Base-by-base conservation (phyloP, 768 basidiomycete species). In the Pleurotus cornucopiae region DNA sequence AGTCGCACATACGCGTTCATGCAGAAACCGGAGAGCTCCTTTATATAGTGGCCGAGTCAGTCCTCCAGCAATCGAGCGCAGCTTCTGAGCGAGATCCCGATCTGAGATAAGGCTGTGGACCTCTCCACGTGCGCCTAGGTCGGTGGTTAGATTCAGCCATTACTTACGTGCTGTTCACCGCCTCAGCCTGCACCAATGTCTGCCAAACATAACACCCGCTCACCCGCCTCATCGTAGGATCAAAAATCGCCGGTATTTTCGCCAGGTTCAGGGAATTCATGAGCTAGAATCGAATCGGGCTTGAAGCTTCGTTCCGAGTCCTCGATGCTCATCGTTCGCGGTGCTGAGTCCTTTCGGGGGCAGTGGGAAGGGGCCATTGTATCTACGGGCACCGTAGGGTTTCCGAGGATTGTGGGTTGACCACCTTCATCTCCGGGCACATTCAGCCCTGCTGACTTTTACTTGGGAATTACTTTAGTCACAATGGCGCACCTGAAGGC, bases 21-120 rank as follows among this genome's bases (percentile, higher is more conserved):
- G 16, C 37, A 20, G n/a, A 38, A 53, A 40, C 34, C 51, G 51
- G 51, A 53, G 39, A 20, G 51, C 48, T 53, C 51, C 51, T 43
- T 53, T 53, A 53, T 53, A 53, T 40, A 30, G 51, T 13, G 37
- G 26, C 48, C 48, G 48, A 49, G 48, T 49, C 48, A 53, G 20
- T 13, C 39, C 21, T 37, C n/a, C 41, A 12, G 9, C 41, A 16
- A 6, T 41, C 13, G 20, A 16, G 7, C n/a, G 41, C 41, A 44
- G 20, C 41, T 16, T 44, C 41, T 44, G 41, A 16, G 4, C 6
- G 18, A 48, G 47, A 48, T 48, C 23, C 47, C n/a, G 37, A 44
- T 44, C 43, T 44, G 30, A 44, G 41, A 44, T n/a, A n/a, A 44
- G 20, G 41, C 20, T 44, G 41, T 16, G 20, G 41, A 14, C 16